Evolutionary conservation across 1,139 yeast species (phyloP).

Genomic region (Torulaspora pretoriensis): DNA sequence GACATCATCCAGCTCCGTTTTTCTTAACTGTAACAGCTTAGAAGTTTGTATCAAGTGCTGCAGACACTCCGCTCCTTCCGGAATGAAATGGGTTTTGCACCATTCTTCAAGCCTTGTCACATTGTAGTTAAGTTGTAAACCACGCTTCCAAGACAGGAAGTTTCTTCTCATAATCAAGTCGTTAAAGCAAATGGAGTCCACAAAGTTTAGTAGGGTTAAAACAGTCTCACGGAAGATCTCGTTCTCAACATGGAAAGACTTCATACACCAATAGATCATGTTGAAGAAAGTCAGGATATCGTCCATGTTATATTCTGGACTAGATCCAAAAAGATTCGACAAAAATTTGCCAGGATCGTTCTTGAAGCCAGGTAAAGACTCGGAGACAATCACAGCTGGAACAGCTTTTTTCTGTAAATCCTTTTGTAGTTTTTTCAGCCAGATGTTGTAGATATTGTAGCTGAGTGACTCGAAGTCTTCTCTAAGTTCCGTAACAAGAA

Average conservation of each 20-base stretch:
- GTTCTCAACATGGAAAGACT: slow-evolving; percentile 80
- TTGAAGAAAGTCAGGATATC: slow-evolving; percentile 87
- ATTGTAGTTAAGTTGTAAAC: slow-evolving; percentile 92
- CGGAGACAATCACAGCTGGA: slow-evolving; percentile 90
- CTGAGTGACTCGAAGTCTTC: slow-evolving; percentile 93
- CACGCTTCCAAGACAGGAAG: slow-evolving; percentile 96
- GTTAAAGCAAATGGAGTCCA: slow-evolving; percentile 93
- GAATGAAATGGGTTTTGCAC: slow-evolving; percentile 93
- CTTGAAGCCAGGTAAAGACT: slow-evolving; percentile 91
- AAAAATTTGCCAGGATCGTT: slow-evolving; percentile 83
- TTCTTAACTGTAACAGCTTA: slow-evolving; percentile 85
- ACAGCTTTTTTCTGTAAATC: slow-evolving; percentile 88
- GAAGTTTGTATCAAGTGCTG: slow-evolving; percentile 92
- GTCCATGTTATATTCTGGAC: slow-evolving; percentile 85
- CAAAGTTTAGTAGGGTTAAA: slow-evolving; percentile 75
- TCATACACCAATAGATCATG: slow-evolving; percentile 90
- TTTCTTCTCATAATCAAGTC: slow-evolving; percentile 93
- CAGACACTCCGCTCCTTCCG: slow-evolving; percentile 83
- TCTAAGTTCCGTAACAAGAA: slow-evolving; percentile 84
- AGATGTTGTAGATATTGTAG: slow-evolving; percentile 90
- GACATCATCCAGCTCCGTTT: slow-evolving; percentile 85
- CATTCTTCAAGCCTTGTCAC: slow-evolving; percentile 96
- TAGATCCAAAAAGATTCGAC: slow-evolving; percentile 69
- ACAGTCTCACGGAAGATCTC: slow-evolving; percentile 84
- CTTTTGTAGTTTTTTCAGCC: slow-evolving; percentile 96